Evolutionary conservation across 176 grass and related monocot genomes (phyloP), one percentile per base, ranked within the genome.

Genomic region (Calamus simplicifolius): DNA sequence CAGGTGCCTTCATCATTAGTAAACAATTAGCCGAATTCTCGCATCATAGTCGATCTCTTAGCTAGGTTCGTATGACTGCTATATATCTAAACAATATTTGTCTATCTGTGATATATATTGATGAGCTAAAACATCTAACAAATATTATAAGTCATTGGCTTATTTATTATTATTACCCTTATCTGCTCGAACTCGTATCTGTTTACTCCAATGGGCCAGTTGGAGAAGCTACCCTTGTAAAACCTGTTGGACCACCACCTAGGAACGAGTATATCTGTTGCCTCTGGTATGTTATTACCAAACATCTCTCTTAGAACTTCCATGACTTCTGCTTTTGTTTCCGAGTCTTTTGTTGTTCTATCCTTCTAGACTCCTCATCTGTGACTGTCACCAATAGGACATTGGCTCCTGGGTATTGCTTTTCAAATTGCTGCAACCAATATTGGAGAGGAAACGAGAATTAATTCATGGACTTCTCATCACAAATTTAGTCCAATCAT

Each of bases 331-430:
- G 77, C 86, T 79, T 68, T 82, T 19, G 82, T 91, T 19, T 83
- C 49, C 14, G 48, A 61, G 66, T 91, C 81, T 0, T 77, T 59
- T 89, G 81, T 16, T 84, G 85, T 48, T 89, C 81, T 15, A 89
- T 89, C 50, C 82, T 70, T 60, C 79, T 77, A 13, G 79, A 86
- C 31, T 91, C 87, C 2, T 91, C 82, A 14, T 91, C 79, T 2
- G 87, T 86, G 23, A 91, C 82, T 17, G 75, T 91, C 6, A 86
- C 82, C 3, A 91, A 64, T 13, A 91, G 87, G 1, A 91, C 87
- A 3, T 91, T 86, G 27, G 71, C 58, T 17, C 19, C 75, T 0
- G 87, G 82, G 19, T 86, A 83, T 38, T 83, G 63, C 58, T 63
- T 70, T 71, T 86, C 82, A 15, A 91, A 69, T 25, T 76, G 69